A percentile compares a stretch with the other conserved stretches of the same genome.
Evolutionary conservation across 208 protist genomes (phyloP).

Genomic region (Wallacemonas collosoma): DNA sequence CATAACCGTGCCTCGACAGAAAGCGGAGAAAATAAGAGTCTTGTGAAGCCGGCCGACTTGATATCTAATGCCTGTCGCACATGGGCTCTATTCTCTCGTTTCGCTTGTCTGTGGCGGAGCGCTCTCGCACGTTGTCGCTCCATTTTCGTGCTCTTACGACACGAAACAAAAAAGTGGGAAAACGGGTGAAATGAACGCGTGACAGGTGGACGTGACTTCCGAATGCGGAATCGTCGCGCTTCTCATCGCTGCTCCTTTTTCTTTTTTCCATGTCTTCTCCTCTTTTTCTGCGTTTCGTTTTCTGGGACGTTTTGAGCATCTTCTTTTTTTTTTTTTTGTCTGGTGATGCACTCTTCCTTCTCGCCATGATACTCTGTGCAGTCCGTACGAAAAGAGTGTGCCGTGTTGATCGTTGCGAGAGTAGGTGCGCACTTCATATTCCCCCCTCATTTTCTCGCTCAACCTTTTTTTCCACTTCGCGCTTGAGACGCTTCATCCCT

Average conservation of each 20-base stretch:
- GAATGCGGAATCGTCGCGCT: too few species aligned
- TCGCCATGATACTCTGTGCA: not conserved
- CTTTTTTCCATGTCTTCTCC: not conserved
- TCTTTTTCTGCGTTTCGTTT: conserved; percentile 13
- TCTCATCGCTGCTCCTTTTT: not conserved
- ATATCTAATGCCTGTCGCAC: too few species aligned
- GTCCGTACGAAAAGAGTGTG: conserved; percentile 18
- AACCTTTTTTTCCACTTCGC: conserved; percentile 20
- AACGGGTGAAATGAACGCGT: too few species aligned
- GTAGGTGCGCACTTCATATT: not conserved
- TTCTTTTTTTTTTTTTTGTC: conserved; percentile 12
- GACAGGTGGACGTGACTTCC: too few species aligned
- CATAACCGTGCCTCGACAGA: too few species aligned
- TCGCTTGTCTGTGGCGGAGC: too few species aligned
- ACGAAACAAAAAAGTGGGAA: too few species aligned
- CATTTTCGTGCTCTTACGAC: too few species aligned
- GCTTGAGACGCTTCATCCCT: not conserved
- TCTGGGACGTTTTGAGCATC: not conserved
- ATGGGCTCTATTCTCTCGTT: too few species aligned
- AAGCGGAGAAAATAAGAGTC: too few species aligned
- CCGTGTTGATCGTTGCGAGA: not conserved
- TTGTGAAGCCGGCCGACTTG: too few species aligned
- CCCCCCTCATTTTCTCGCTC: not conserved
- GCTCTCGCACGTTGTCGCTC: too few species aligned
- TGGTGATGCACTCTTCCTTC: not conserved